Conservation (phyloP, 495 filamentous ascomycete genomes). For the Lepidopterella palustris region DNA sequence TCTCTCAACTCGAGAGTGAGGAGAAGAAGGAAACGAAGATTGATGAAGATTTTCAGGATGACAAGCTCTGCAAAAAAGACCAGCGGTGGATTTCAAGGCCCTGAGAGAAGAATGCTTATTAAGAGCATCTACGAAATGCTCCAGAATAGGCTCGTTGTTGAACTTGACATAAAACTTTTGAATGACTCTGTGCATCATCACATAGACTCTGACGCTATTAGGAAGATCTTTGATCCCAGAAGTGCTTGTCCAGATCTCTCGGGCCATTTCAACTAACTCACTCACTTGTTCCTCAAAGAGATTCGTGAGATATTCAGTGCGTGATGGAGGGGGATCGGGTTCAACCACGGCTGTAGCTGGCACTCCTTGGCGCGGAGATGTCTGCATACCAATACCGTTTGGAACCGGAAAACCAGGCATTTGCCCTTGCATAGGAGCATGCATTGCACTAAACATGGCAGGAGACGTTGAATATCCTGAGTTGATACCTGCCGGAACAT, state of each 20-base stretch:
- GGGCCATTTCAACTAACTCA: conserved; percentile 50
- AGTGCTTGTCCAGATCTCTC: conserved; percentile 56
- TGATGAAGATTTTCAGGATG: conserved; percentile 9
- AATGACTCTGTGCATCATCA: conserved; percentile 56
- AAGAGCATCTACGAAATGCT: conserved; percentile 61
- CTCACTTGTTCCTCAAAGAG: conserved; percentile 47
- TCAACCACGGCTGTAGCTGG: neutral
- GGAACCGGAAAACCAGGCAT: neutral
- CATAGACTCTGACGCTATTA: conserved; percentile 54
- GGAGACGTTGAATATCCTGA: conserved; percentile 20
- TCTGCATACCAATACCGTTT: neutral
- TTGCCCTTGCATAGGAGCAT: conserved; percentile 4
- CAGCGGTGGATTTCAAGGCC: conserved; percentile 59
- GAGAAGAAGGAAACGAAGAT: conserved; percentile 17
- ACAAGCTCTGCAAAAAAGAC: conserved; percentile 59
- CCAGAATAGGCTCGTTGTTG: conserved; percentile 47
- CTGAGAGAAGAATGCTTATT: conserved; percentile 58
- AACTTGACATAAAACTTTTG: conserved; percentile 50
- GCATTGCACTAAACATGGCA: neutral
- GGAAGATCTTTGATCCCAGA: conserved; percentile 56
- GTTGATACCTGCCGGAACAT: neutral
- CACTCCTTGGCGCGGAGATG: neutral
- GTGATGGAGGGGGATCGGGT: neutral
- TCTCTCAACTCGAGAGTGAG: conserved; percentile 31
- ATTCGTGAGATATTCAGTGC: conserved; percentile 13